Evolutionary conservation across 2,329 filamentous ascomycete species (phyloP).

Genomic region (Ascochyta lentis): DNA sequence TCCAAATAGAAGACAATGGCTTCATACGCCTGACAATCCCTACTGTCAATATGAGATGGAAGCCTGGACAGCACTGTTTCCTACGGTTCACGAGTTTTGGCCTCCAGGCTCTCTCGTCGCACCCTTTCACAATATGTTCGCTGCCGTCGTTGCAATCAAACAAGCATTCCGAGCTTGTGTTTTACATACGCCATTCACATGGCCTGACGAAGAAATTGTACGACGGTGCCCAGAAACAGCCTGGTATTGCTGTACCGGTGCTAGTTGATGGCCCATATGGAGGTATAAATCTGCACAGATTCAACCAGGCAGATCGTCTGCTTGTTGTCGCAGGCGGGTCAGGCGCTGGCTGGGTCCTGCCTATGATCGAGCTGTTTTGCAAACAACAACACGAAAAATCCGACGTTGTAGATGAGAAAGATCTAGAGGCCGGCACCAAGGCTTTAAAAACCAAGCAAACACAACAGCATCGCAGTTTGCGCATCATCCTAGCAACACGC

Average conservation of each 20-base stretch:
- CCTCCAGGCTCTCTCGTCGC: constrained; percentile 53
- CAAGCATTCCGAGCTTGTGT: constrained; percentile 52
- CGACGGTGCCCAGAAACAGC: constrained; percentile 17
- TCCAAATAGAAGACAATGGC: constrained; percentile 39
- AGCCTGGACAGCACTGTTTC: constrained; percentile 63
- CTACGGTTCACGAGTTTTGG: constrained; percentile 59
- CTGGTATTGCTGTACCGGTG: constrained; percentile 50
- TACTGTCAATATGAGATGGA: constrained; percentile 52
- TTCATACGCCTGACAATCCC: constrained; percentile 31
- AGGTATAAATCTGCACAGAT: constrained; percentile 50
- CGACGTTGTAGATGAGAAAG: neutral
- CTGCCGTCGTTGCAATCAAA: constrained; percentile 38
- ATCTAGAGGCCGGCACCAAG: neutral
- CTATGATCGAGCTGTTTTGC: constrained; percentile 52
- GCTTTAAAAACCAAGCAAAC: neutral
- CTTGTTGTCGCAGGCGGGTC: constrained; percentile 64
- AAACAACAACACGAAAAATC: neutral
- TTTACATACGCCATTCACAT: constrained; percentile 59
- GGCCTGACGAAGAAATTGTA: constrained; percentile 58
- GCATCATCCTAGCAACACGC: constrained; percentile 1
- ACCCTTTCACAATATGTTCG: constrained; percentile 65
- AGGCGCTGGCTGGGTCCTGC: constrained; percentile 61
- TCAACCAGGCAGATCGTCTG: constrained; percentile 47
- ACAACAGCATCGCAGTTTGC: neutral
- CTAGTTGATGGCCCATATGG: constrained; percentile 67